Percentiles rank a stretch among this genome's conserved stretches.
These are phyloP conservation scores for Trichoderma orchidacearum DNA, from an alignment of 495 filamentous ascomycete species.

Conservation along the genomic window DNA sequence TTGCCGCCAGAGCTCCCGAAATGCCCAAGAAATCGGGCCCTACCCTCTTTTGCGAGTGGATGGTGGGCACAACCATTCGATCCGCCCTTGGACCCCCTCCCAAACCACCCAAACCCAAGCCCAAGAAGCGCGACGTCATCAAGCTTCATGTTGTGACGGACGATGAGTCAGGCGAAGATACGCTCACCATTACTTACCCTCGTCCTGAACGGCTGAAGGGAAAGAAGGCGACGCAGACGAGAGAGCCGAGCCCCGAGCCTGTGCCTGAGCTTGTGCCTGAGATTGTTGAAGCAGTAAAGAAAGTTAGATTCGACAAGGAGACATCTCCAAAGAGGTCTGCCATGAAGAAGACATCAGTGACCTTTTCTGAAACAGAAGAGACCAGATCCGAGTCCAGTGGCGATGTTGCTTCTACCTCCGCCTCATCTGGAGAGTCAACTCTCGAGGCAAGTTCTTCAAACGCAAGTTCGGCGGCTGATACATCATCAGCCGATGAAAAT, in stretches of 20 bases:
- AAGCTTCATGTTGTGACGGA: constrained; percentile 21
- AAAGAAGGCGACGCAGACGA: neutral
- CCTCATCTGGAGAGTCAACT: neutral
- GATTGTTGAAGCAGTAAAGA: constrained; percentile 2
- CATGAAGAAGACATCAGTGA: constrained; percentile 8
- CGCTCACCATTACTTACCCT: constrained; percentile 21
- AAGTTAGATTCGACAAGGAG: constrained; percentile 10
- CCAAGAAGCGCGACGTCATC: constrained; percentile 11
- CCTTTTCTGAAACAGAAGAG: neutral
- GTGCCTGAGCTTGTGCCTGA: neutral
- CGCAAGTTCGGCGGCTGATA: neutral
- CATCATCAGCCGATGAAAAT: neutral
- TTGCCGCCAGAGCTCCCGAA: no score
- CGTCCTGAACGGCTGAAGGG: constrained; percentile 4
- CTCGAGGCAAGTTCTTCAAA: neutral
- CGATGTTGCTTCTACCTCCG: neutral
- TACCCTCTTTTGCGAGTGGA: constrained; percentile 23
- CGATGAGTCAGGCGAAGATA: constrained; percentile 20
- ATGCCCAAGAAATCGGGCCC: constrained; percentile 11
- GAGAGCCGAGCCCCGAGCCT: neutral
- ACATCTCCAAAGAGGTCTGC: constrained; percentile 6
- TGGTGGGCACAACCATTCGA: constrained; percentile 21
- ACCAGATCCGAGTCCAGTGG: neutral
- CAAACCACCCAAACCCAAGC: neutral
- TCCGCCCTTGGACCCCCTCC: neutral